Evolutionary conservation across 306 rosid species (phyloP).

Genomic region (Cucumis sativus): DNA sequence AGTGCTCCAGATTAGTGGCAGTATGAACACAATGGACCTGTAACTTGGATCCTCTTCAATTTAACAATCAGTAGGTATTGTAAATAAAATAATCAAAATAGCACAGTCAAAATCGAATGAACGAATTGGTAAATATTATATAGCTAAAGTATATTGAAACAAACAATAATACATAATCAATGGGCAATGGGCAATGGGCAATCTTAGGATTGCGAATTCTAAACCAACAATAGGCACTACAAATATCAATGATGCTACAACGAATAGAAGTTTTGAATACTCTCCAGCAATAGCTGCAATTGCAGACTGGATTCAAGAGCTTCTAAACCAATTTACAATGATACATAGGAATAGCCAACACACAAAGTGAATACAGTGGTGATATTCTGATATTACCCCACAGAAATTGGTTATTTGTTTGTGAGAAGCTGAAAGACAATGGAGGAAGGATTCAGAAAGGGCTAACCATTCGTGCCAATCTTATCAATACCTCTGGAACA

Average conservation of each 20-base stretch:
- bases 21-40: background rate
- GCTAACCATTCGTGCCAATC: slow-evolving; percentile 53
- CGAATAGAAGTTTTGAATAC: background rate
- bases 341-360: background rate
- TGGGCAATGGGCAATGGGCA: background rate
- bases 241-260: background rate
- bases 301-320: background rate
- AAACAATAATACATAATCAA: background rate
- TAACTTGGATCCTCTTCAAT: background rate
- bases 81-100: background rate
- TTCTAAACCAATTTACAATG: background rate
- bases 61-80: background rate
- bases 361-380: background rate
- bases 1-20: background rate
- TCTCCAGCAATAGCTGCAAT: background rate
- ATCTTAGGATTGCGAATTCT: background rate
- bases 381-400: background rate
- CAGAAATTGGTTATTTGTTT: background rate
- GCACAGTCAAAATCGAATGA: background rate
- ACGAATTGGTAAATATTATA: background rate
- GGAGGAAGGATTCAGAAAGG: slow-evolving; percentile 39
- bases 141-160: background rate
- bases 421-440: background rate
- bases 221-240: background rate
- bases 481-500: slow-evolving; percentile 72